Base-by-base conservation (phyloP, 1,284 basidiomycete genomes). In the Papiliotrema laurentii region DNA sequence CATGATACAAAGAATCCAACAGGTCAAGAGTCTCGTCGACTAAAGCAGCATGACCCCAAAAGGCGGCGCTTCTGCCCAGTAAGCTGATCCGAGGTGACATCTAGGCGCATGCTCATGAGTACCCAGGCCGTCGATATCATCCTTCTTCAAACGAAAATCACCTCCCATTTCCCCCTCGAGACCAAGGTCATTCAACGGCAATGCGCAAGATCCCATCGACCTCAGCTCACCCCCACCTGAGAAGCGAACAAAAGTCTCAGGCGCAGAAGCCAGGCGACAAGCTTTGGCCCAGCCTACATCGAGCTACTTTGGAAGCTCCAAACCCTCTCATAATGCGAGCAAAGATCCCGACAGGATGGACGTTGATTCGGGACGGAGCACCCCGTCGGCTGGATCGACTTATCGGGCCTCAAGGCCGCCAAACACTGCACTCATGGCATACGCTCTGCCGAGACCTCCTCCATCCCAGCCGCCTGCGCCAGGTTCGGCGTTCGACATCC, bases 71-170 rank as follows among this genome's bases (percentile, higher is more conserved):
- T n/a, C n/a, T n/a, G n/a, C n/a, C n/a, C n/a, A n/a, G n/a, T n/a
- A n/a, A n/a, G n/a, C n/a, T n/a, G n/a, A n/a, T n/a, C n/a, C n/a
- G n/a, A n/a, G n/a, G n/a, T n/a, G n/a, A n/a, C n/a, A n/a, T n/a
- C n/a, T n/a, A n/a, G n/a, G n/a, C n/a, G n/a, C n/a, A n/a, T n/a
- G n/a, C n/a, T n/a, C n/a, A n/a, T n/a, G n/a, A n/a, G n/a, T n/a
- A n/a, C n/a, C n/a, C 41, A 72, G 68, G 50, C 46, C 63, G 9
- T 69, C 69, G 9, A 48, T 74, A n/a, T 59, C 66, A n/a, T 47
- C 61, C 30, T 73, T 73, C 60, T 73, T 72, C 61, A 69, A 64
- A 43, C 63, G 70, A 18, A 72, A 66, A 40, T 50, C 60, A 4
- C 59, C 68, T 5, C 55, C 57, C 7, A 22, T 47, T 9, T 44